These are phyloP conservation scores for Colletotrichum godetiae DNA, from an alignment of 2,329 filamentous ascomycete species.

Conservation along the genomic window DNA sequence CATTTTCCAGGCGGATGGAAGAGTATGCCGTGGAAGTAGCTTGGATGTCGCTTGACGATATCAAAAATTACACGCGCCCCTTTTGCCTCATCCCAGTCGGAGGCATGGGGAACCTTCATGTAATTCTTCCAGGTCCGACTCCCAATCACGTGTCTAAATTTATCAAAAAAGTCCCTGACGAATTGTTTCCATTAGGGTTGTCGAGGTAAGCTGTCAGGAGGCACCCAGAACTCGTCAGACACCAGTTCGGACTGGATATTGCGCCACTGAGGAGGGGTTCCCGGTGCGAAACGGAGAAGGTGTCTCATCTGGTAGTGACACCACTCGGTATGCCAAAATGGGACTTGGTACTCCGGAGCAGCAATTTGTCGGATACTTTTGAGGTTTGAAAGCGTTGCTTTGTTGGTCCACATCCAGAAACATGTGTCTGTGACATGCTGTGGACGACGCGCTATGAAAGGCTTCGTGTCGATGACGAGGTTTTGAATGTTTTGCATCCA, in stretches of 20 bases:
- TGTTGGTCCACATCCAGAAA: neutral
- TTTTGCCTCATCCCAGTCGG: neutral
- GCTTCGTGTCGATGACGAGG: neutral
- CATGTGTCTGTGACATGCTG: neutral
- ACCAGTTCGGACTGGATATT: neutral
- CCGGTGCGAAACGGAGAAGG: neutral
- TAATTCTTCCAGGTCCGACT: neutral
- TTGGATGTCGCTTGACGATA: neutral
- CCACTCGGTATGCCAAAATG: neutral
- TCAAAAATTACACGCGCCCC: neutral
- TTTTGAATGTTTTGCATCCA: neutral
- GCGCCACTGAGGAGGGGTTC: neutral
- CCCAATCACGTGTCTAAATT: neutral
- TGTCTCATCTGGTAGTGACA: neutral
- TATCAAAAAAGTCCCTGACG: neutral
- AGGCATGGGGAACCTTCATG: neutral
- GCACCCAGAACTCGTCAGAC: neutral
- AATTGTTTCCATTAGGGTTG: neutral
- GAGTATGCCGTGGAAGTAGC: neutral
- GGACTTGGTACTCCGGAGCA: neutral
- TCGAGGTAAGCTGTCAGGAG: neutral
- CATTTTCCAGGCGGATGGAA: neutral
- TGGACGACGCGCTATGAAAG: neutral
- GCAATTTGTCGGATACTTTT: neutral
- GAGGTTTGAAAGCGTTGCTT: neutral